Base-by-base conservation (phyloP, 495 filamentous ascomycete species). In the Thozetella sp. region DNA sequence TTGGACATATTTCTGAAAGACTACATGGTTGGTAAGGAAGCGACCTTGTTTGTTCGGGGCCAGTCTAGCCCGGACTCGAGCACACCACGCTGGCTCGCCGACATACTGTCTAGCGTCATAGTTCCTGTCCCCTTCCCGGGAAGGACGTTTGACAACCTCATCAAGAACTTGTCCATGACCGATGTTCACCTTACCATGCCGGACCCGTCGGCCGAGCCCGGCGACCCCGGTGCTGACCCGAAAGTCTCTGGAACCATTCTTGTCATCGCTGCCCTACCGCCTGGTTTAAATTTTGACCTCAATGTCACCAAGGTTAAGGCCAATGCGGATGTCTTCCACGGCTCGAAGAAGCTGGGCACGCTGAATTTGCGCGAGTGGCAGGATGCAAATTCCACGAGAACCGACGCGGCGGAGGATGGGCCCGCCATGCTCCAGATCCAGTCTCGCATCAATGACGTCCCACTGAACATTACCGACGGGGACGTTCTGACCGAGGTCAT, bases 121-220 rank as follows among this genome's bases (percentile, higher is more conserved):
- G 80, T 99, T 9, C 94, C 93, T 2, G 77, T 97, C 37, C 86
- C 91, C 9, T 91, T 97, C 52, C 90, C 91, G 0, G 93, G 92
- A 19, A 84, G 88, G 56, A 84, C 85, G 2, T 84, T 97, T 63
- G 92, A 91, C 54, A 86, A 90, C 62, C 68, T 96, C 20, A 88
- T 99, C 69, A 88, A 86, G 57, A 93, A 92, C 56, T 96, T 99
- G 70, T 89, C 90, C 27, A 78, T 97, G 64, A 83, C 86, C 1
- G 83, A 97, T 69, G 91, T 94, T 10, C 85, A 93, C 64, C 95
- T 99, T 71, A 84, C 80, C 25, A 75, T 99, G 46, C 95, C 95
- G 1, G 80, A 91, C 64, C 89, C 88, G 15, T 83, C 87, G 52
- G 91, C 91, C 17, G 84, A 90, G 1, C 91, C 92, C 1, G 86